Percentiles rank a stretch among this genome's conserved stretches.
Conservation (phyloP, 2,329 filamentous ascomycete genomes). For the Colletotrichum melonis region DNA sequence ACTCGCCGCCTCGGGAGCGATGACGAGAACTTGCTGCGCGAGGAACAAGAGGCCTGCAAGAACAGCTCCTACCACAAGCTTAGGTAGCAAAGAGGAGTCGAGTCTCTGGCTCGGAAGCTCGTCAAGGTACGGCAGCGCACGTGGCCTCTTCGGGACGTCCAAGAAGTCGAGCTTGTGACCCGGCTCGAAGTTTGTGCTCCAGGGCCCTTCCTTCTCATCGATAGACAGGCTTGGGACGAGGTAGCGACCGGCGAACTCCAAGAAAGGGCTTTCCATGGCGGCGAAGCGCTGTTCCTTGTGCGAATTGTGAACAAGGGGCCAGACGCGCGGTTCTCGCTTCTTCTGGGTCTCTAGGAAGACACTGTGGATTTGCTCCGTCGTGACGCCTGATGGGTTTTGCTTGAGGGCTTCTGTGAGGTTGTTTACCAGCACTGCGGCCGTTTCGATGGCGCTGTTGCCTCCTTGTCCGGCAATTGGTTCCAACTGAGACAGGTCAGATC, state of each 20-base stretch:
- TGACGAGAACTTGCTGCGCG: not conserved
- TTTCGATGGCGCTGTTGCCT: slow-evolving; percentile 43
- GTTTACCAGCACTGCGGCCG: slow-evolving; percentile 40
- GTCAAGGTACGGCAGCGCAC: slow-evolving; percentile 31
- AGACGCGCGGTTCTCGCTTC: slow-evolving; percentile 32
- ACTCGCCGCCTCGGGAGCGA: not conserved
- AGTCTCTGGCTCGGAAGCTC: slow-evolving; percentile 31
- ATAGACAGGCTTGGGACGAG: not conserved
- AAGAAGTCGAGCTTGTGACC: slow-evolving; percentile 17
- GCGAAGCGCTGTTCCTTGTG: slow-evolving; percentile 37
- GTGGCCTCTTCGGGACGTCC: slow-evolving; percentile 31
- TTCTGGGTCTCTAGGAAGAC: slow-evolving; percentile 38
- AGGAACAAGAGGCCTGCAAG: slow-evolving; percentile 4
- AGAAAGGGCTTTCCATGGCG: slow-evolving; percentile 36
- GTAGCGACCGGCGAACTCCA: not conserved
- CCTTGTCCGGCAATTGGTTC: slow-evolving; percentile 43
- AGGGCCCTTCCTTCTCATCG: slow-evolving; percentile 2
- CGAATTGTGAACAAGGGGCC: slow-evolving; percentile 27
- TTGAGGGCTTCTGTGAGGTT: slow-evolving; percentile 32
- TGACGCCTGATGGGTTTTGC: slow-evolving; percentile 21
- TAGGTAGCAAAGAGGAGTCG: not conserved
- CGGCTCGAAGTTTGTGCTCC: not conserved
- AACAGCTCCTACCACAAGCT: not conserved
- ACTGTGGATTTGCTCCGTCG: slow-evolving; percentile 30
- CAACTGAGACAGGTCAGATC: slow-evolving; percentile 26